Conservation (phyloP, 2,329 filamentous ascomycete species). For the Monosporascus sp. region DNA sequence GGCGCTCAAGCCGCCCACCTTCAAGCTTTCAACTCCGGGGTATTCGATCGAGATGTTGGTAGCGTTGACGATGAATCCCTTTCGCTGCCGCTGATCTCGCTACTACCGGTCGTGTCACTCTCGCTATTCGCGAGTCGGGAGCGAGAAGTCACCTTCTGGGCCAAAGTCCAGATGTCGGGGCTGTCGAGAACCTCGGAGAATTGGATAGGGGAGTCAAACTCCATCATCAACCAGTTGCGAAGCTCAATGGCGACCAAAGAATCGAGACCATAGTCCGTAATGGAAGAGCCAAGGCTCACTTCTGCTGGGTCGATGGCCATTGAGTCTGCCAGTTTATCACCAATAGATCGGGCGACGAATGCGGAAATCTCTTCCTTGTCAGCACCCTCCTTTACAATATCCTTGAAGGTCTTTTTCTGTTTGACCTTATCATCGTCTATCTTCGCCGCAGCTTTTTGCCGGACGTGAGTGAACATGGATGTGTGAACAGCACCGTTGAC, state of each 20-base stretch:
- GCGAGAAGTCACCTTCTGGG: neutral
- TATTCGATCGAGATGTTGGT: neutral
- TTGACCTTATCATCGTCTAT: neutral
- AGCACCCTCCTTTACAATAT: neutral
- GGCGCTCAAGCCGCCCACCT: neutral
- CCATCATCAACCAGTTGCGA: neutral
- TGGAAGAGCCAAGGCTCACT: neutral
- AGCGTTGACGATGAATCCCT: neutral
- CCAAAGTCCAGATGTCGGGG: neutral
- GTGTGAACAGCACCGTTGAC: neutral
- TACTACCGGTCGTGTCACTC: neutral
- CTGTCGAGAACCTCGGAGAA: neutral
- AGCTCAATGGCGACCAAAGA: neutral
- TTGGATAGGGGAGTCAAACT: neutral
- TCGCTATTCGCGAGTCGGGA: neutral
- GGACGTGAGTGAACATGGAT: neutral
- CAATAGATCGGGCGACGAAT: neutral
- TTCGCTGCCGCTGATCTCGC: neutral
- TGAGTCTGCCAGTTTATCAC: neutral
- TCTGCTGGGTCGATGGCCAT: neutral
- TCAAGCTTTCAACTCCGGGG: neutral
- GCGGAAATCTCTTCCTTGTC: neutral
- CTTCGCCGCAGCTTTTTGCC: neutral
- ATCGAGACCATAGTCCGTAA: neutral
- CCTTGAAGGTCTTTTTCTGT: neutral